Base-by-base conservation (phyloP, 192 early-diverging fungal genomes). In the Paraglomus occultum region DNA sequence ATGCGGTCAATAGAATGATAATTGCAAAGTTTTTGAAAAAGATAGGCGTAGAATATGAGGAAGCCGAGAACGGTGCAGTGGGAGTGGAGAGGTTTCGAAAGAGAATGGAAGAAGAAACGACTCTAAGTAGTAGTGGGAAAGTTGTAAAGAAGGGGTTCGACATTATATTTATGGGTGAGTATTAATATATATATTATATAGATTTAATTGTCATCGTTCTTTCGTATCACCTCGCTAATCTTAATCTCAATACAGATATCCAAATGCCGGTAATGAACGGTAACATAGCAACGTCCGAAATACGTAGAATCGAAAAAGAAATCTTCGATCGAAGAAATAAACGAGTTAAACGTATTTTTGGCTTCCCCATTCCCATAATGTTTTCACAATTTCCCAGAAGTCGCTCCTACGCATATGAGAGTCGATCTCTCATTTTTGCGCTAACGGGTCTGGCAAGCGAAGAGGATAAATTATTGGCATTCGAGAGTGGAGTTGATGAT, bases 181-280 rank as follows among this genome's bases (percentile, higher is more conserved):
- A 0, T 46, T 69, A 42, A n/a, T n/a, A 38, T 39, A 22, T 12
- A 39, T n/a, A 3, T n/a, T 60, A 2, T 2, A 60, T n/a, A 15
- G 31, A 60, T 2, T 14, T 2, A 3, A 15, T n/a, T 60, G 2
- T 4, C 58, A 59, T 59, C 57, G n/a, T 60, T 22, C 3, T 12
- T 4, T 12, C 15, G 31, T 14, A 18, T 38, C 12, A 60, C 39
- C 14, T 38, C 58, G 39, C 1, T 42, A 20, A 39, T 64, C 62
- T 2, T 38, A 18, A 31, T 31, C 31, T 31, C 31, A 31, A 31
- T 31, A 10, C 42, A 72, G 71, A 81, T 52, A 57, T 81, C 17
- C 76, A 81, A 66, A 81, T 81, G 79, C 79, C 79, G 0, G 70
- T 81, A 15, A 81, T 81, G 79, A 75, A 81, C 46, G 79, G 79